phyloP scores from a whole-genome alignment of 2,329 filamentous ascomycete species.

The Ophiostoma novo-ulmi region DNA sequence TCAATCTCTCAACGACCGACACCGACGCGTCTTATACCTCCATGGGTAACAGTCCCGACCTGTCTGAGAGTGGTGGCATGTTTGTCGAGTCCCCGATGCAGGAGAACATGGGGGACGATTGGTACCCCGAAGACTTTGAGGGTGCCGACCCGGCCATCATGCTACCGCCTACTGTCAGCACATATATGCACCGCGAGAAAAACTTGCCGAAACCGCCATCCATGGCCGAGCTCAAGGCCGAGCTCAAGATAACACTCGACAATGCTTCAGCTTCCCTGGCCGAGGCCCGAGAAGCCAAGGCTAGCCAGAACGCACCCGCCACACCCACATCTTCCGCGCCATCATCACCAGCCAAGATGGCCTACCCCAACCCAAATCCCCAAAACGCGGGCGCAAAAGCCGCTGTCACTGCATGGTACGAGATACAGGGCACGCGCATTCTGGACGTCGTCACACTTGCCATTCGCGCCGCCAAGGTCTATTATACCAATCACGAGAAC shows the following conservation, averaged over 20 bases:
- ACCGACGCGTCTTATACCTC: constrained; percentile 50
- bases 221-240: constrained; percentile 66
- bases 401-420: constrained; percentile 59
- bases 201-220: constrained; percentile 79
- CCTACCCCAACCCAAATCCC: background rate
- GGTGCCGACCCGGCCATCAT: constrained; percentile 68
- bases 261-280: constrained; percentile 64
- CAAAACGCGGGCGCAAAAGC: constrained; percentile 24
- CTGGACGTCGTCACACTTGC: constrained; percentile 89
- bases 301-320: constrained; percentile 22
- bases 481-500: constrained; percentile 88
- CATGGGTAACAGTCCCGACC: constrained; percentile 55
- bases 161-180: constrained; percentile 95
- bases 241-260: constrained; percentile 61
- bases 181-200: constrained; percentile 81
- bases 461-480: constrained; percentile 92
- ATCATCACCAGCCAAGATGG: constrained; percentile 16
- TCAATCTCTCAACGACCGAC: constrained; percentile 14
- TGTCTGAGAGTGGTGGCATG: constrained; percentile 39
- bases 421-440: constrained; percentile 86
- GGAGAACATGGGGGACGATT: constrained; percentile 38
- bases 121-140: constrained; percentile 48
- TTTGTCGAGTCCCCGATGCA: constrained; percentile 46
- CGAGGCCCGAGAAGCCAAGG: constrained; percentile 46
- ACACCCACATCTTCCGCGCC: constrained; percentile 17